A percentile compares a stretch with the other conserved stretches of the same genome.
These are phyloP conservation scores for Pichia sp. DNA, from an alignment of 1,139 yeast species.

Conservation along the genomic window DNA sequence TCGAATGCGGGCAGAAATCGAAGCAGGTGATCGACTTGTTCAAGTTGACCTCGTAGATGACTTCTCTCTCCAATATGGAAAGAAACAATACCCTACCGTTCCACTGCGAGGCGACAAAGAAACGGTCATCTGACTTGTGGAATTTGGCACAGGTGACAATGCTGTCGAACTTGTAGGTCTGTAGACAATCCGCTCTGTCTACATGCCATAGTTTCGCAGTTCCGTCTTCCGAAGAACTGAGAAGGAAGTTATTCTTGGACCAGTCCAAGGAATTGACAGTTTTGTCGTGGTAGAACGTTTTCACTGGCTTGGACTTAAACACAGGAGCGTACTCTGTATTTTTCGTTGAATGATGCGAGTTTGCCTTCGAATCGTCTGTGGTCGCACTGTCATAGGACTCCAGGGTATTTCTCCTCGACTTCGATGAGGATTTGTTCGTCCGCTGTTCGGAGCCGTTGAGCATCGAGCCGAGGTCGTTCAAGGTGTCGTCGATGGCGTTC, in stretches of 20 bases:
- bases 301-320: slow-evolving; percentile 65
- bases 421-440: not conserved
- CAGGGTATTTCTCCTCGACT: slow-evolving; percentile 13
- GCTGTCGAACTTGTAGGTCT: slow-evolving; percentile 69
- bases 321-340: slow-evolving; percentile 60
- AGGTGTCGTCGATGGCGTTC: slow-evolving; percentile 10
- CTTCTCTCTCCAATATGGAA: slow-evolving; percentile 77
- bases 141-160: slow-evolving; percentile 80
- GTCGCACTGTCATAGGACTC: slow-evolving; percentile 5
- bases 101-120: slow-evolving; percentile 77
- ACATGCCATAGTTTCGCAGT: slow-evolving; percentile 85
- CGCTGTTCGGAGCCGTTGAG: slow-evolving; percentile 13
- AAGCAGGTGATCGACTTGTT: slow-evolving; percentile 60
- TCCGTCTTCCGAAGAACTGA: slow-evolving; percentile 82
- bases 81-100: slow-evolving; percentile 77
- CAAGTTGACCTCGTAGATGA: slow-evolving; percentile 40
- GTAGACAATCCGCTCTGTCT: slow-evolving; percentile 58
- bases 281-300: slow-evolving; percentile 57
- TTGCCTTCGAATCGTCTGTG: not conserved
- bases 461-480: slow-evolving; percentile 18
- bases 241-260: slow-evolving; percentile 80
- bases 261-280: slow-evolving; percentile 76
- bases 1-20: slow-evolving; percentile 67
- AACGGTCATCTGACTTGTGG: slow-evolving; percentile 85
- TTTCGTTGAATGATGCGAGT: slow-evolving; percentile 2